These are phyloP conservation scores for Boechera stricta DNA, from an alignment of 345 rosid species.

Conservation along the genomic window DNA sequence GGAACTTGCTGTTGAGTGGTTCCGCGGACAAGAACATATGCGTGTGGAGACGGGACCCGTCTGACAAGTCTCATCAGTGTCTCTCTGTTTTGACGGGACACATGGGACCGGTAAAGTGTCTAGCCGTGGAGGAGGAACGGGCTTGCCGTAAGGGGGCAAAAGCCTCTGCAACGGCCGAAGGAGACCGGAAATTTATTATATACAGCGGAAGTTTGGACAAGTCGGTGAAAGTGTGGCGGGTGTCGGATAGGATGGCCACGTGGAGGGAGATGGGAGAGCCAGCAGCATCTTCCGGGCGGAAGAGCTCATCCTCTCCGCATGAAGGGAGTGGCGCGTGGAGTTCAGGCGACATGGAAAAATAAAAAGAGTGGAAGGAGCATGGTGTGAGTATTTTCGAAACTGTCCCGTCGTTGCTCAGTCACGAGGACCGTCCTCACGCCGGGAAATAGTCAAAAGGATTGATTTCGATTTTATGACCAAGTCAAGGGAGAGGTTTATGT, in stretches of 20 bases:
- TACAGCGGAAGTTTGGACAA: conserved; percentile 88
- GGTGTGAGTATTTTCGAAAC: conserved; percentile 24
- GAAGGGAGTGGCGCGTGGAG: conserved; percentile 42
- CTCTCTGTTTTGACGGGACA: conserved; percentile 73
- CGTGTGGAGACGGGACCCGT: conserved; percentile 73
- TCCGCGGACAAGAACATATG: conserved; percentile 81
- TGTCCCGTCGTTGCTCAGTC: conserved; percentile 22
- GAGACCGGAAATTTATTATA: conserved; percentile 55
- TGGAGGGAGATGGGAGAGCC: conserved; percentile 37
- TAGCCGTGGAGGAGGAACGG: conserved; percentile 63
- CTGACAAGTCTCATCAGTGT: conserved; percentile 61
- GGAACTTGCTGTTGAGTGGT: conserved; percentile 76
- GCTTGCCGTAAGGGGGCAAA: conserved; percentile 7
- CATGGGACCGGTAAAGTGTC: conserved; percentile 82
- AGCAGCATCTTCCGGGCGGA: conserved; percentile 24
- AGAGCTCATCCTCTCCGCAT: conserved; percentile 21
- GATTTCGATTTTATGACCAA: conserved; percentile 18
- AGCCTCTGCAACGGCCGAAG: conserved; percentile 12
- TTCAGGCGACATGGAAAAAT: conserved; percentile 1
- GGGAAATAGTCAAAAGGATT: conserved; percentile 16
- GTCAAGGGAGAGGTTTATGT: conserved; percentile 21
- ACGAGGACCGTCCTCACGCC: conserved; percentile 23
- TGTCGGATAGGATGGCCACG: conserved; percentile 54
- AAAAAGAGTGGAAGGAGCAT: conserved; percentile 12
- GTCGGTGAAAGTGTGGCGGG: conserved; percentile 88